These are phyloP conservation scores for Lentinula aciculospora DNA, from an alignment of 768 basidiomycete species.

Conservation along the genomic window DNA sequence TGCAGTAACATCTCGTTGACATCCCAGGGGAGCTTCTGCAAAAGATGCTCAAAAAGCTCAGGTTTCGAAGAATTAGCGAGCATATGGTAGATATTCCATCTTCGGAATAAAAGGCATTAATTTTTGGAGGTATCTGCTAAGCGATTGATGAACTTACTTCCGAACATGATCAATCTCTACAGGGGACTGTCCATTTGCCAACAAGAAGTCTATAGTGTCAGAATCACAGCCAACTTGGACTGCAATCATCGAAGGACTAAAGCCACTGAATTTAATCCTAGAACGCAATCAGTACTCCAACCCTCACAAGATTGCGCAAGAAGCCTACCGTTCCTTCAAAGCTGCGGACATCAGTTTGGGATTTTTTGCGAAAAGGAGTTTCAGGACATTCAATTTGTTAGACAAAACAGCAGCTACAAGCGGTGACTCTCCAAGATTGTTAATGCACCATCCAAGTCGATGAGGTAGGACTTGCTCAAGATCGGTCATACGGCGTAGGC, in stretches of 20 bases:
- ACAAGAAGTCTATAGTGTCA: conserved; percentile 43
- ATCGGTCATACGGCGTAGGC: conserved; percentile 31
- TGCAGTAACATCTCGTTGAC: conserved; percentile 35
- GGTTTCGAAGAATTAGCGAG: conserved; percentile 24
- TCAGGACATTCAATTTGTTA: conserved; percentile 31
- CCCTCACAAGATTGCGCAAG: conserved; percentile 2
- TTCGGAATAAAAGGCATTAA: conserved; percentile 17
- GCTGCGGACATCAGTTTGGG: conserved; percentile 34
- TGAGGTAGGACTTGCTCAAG: conserved; percentile 35
- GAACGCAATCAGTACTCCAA: neutral
- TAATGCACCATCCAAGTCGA: conserved; percentile 48
- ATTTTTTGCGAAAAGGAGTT: conserved; percentile 37
- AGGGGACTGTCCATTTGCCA: conserved; percentile 40
- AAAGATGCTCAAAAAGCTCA: conserved; percentile 33
- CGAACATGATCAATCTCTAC: conserved; percentile 31
- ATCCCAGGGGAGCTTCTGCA: conserved; percentile 47
- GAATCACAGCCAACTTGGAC: conserved; percentile 21
- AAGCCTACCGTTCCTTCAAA: conserved; percentile 37
- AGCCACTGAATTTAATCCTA: conserved; percentile 41
- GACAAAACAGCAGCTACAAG: conserved; percentile 38
- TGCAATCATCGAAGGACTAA: conserved; percentile 41
- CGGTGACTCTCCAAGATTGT: conserved; percentile 45
- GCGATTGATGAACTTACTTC: conserved; percentile 29
- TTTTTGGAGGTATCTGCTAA: neutral
- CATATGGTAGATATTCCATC: conserved; percentile 55